These are phyloP conservation scores for Mucor lusitanicus DNA, from an alignment of 371 early-diverging fungal genomes.

Conservation along the genomic window DNA sequence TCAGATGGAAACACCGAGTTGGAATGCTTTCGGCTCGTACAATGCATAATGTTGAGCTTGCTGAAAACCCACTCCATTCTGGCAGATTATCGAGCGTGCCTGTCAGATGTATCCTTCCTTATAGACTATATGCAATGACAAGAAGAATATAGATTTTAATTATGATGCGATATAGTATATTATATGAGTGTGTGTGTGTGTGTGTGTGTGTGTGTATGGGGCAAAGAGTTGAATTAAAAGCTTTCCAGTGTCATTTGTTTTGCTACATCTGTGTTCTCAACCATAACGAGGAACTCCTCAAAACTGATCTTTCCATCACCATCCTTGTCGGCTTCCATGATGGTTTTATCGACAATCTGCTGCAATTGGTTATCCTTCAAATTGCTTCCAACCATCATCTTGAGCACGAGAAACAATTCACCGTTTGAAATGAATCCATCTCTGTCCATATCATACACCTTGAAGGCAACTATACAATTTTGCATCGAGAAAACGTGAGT, in stretches of 20 bases:
- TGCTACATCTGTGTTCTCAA: slow-evolving; percentile 92
- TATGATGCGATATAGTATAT: background rate
- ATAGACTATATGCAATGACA: background rate
- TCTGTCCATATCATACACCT: slow-evolving; percentile 98
- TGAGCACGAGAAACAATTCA: slow-evolving; percentile 94
- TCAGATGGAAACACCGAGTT: background rate
- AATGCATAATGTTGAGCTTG: background rate
- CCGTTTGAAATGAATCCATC: slow-evolving; percentile 98
- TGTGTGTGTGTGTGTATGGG: background rate
- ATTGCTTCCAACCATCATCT: slow-evolving; percentile 98
- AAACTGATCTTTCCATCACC: slow-evolving; percentile 94
- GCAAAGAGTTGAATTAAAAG: slow-evolving; percentile 44
- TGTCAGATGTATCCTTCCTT: background rate
- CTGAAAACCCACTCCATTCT: background rate
- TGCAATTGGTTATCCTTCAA: slow-evolving; percentile 94
- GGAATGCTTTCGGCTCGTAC: background rate
- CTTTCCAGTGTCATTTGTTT: slow-evolving; percentile 91
- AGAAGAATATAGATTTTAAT: background rate
- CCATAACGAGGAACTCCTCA: slow-evolving; percentile 92
- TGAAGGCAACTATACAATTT: slow-evolving; percentile 85
- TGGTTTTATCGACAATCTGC: slow-evolving; percentile 99
- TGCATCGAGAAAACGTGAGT: background rate
- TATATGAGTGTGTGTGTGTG: background rate
- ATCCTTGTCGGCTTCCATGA: slow-evolving; percentile 96
- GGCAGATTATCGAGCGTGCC: background rate